Conservation (phyloP, 345 rosid species). For the Sonneratia caseolaris region DNA sequence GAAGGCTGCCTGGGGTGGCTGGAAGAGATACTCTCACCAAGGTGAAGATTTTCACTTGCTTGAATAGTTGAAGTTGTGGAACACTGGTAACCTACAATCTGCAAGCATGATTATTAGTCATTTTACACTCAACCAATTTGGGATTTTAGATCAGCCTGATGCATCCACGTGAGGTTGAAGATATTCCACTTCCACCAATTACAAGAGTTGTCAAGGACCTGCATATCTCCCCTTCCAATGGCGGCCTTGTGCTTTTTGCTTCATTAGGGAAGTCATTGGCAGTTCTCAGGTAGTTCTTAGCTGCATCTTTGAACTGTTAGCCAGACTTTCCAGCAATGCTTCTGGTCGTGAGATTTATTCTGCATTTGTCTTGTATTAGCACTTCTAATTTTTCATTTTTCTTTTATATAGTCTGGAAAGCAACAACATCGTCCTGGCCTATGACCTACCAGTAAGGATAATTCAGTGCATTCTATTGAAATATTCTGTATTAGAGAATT, state of each 20-base stretch:
- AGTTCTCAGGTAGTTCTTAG: conserved; percentile 44
- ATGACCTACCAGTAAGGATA: conserved; percentile 61
- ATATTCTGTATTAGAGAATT: neutral
- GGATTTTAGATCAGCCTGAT: conserved; percentile 51
- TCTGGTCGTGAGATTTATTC: neutral
- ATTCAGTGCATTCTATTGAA: neutral
- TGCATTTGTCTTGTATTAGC: conserved; percentile 4
- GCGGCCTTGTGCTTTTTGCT: conserved; percentile 54
- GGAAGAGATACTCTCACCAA: conserved; percentile 55
- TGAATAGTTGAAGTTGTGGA: conserved; percentile 5
- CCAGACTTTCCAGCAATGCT: neutral
- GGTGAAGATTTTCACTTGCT: conserved; percentile 32
- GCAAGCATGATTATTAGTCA: neutral
- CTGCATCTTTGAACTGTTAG: neutral
- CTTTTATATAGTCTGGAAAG: conserved; percentile 52
- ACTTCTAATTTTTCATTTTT: conserved; percentile 11
- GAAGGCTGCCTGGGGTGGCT: conserved; percentile 49
- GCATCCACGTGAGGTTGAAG: conserved; percentile 56
- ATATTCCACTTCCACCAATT: conserved; percentile 44
- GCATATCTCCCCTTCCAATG: conserved; percentile 49
- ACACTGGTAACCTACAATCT: neutral
- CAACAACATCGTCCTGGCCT: conserved; percentile 53
- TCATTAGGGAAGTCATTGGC: conserved; percentile 73
- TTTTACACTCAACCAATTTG: conserved; percentile 3
- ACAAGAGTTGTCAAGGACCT: conserved; percentile 70